Conservation (phyloP, 2,329 filamentous ascomycete genomes). For the Aureobasidium sp. region DNA sequence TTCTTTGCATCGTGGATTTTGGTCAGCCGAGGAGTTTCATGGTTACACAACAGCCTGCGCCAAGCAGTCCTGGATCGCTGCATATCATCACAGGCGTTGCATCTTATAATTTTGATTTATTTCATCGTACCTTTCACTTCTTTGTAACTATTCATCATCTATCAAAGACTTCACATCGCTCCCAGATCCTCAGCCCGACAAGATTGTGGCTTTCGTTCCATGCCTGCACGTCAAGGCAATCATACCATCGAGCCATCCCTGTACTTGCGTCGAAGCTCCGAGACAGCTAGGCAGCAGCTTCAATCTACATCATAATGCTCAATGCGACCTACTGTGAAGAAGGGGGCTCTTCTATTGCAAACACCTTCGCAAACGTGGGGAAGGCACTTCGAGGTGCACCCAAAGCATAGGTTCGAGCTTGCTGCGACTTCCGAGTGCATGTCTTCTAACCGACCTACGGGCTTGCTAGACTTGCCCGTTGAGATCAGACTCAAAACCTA, state of each 20-base stretch:
- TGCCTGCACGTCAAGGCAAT: neutral
- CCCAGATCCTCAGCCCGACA: neutral
- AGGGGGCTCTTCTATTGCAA: neutral
- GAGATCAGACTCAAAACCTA: neutral
- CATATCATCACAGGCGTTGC: neutral
- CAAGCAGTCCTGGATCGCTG: neutral
- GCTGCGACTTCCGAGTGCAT: neutral
- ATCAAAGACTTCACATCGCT: neutral
- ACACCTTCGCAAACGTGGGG: neutral
- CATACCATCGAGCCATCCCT: neutral
- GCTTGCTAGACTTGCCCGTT: neutral
- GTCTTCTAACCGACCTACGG: neutral
- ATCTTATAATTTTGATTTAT: neutral
- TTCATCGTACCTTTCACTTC: neutral
- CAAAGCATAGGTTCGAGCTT: neutral
- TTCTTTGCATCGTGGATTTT: neutral
- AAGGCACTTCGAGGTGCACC: too few species aligned
- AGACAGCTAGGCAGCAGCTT: neutral
- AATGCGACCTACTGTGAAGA: neutral
- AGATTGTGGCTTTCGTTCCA: neutral
- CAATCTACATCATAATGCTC: neutral
- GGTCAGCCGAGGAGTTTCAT: neutral
- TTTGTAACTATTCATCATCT: constrained; percentile 2
- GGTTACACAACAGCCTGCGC: neutral
- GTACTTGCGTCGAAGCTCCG: neutral